Conservation (phyloP, 345 rosid species). For the Psidium friedrichsthalianum region DNA sequence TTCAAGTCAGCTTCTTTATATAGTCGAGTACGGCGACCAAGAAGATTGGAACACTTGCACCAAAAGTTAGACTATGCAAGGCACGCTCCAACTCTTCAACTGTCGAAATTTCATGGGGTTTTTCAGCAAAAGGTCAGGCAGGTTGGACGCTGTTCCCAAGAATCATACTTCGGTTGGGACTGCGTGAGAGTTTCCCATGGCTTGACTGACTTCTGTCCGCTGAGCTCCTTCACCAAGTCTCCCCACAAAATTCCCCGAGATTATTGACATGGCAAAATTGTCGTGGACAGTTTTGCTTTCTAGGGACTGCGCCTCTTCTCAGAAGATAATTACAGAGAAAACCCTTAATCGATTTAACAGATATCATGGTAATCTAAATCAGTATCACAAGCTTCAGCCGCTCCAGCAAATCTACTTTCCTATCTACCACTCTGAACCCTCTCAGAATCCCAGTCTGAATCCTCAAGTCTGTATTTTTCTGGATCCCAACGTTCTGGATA, state of each 20-base stretch:
- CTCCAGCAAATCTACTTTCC: not conserved
- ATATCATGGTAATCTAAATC: not conserved
- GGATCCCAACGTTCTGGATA: constrained; percentile 4
- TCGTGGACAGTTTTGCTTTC: not conserved
- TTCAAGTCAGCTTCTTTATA: not conserved
- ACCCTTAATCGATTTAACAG: not conserved
- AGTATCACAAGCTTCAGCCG: not conserved
- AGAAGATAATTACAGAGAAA: not conserved
- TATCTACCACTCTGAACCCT: not conserved
- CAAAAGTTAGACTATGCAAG: not conserved
- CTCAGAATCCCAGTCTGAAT: not conserved
- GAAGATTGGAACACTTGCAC: not conserved
- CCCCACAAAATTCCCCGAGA: not conserved
- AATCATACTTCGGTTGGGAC: not conserved
- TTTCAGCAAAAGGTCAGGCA: not conserved
- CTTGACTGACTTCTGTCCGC: not conserved
- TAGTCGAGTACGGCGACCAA: not conserved
- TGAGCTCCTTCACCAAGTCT: not conserved
- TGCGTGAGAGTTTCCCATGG: not conserved
- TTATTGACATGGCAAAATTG: not conserved
- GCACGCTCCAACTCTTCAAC: not conserved
- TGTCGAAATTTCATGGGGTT: not conserved
- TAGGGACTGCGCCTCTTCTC: not conserved
- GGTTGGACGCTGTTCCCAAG: not conserved
- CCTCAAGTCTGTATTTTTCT: not conserved